Conservation (phyloP, 176 grass and related monocot genomes). For the Rhipidocladum racemiflorum region DNA sequence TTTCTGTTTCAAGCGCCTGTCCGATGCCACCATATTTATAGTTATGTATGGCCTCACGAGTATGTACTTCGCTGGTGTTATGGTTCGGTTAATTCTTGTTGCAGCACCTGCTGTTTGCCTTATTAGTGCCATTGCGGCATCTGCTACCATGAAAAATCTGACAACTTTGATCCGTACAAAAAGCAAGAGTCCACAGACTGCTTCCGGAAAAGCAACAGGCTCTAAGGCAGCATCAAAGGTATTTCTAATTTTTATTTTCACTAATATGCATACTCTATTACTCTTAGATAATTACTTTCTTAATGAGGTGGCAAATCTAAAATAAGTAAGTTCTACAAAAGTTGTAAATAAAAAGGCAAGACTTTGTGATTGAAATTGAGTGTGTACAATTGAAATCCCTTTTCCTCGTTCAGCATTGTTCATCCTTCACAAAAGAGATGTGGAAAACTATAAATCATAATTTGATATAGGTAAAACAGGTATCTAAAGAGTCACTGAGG, state of each 20-base stretch:
- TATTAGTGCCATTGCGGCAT: conserved; percentile 89
- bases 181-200: conserved; percentile 55
- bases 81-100: conserved; percentile 97
- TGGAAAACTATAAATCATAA: neutral
- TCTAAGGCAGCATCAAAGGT: conserved; percentile 95
- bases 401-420: neutral
- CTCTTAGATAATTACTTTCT: neutral
- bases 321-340: neutral
- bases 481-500: neutral
- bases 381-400: neutral
- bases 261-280: neutral
- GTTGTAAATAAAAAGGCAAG: neutral
- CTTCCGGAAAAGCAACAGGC: conserved; percentile 62
- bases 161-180: conserved; percentile 75
- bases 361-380: neutral
- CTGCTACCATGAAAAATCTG: conserved; percentile 93
- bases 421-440: neutral
- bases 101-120: conserved; percentile 94
- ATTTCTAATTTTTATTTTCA: conserved; percentile 15
- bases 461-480: neutral
- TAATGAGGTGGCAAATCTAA: neutral
- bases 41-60: conserved; percentile 99
- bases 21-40: conserved; percentile 95
- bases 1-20: conserved; percentile 93
- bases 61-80: conserved; percentile 99